Evolutionary conservation across 805 yeast species (phyloP), one percentile per base, ranked within the genome.

Genomic region (Candida insectorum): DNA sequence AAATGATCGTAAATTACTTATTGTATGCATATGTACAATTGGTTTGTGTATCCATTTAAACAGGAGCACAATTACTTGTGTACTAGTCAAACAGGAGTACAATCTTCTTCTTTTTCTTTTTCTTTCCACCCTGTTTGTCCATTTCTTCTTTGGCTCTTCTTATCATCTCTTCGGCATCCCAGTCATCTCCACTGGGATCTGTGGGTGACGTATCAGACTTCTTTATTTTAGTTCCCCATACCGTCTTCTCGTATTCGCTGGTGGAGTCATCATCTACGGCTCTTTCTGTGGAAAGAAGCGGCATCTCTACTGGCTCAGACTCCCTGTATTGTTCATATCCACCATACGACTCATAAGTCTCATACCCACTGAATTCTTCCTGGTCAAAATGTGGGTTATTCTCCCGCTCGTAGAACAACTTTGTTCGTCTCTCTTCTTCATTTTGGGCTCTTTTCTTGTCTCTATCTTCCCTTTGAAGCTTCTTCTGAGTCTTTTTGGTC

Each of bases 141-240:
- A 69, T 71, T 39, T 69, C 73, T 44, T 68, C 73, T 39, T 65
- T 69, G 3, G 78, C 79, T 43, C 65, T 65, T 16, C 73, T 56
- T 15, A 80, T 63, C 70, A 75, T 62, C 37, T 74, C 73, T 40
- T 61, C 71, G 6, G 71, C 71, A 26, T 73, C 79, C 49, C 67
- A 64, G 24, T 65, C 73, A 36, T 69, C 73, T 6, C 60, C 67
- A 1, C 34, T 27, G 16, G 53, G 43, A n/a, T 45, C 54, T 2
- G 47, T 54, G 3, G 58, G 59, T 4, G 35, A 46, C 9, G 20
- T 20, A 18, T 63, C 70, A 1, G 60, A 45, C 33, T 58, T 65
- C 4, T 71, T 72, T 2, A 77, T 73, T 33, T 59, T 65, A 1
- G 93, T 84, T 0, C 94, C 94, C 94, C 94, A 85, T 3, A 85